Conservation (phyloP, 2,329 filamentous ascomycete species). For the Zalaria sp. region DNA sequence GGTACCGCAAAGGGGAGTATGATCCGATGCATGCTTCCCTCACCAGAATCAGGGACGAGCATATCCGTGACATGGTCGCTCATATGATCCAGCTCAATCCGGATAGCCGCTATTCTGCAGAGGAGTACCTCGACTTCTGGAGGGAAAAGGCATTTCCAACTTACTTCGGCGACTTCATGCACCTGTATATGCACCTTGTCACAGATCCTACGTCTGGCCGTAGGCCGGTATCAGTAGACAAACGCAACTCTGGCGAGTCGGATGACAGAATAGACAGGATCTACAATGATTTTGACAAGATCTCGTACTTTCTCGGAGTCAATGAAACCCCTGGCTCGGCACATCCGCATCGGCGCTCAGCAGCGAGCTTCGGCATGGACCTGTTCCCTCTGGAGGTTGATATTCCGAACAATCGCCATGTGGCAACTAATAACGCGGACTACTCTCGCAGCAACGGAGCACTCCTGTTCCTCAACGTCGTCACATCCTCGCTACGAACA, state of each 20-base stretch:
- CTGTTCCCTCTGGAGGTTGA: constrained; percentile 74
- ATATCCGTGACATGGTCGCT: constrained; percentile 74
- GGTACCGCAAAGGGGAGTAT: constrained; percentile 85
- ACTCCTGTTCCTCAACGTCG: constrained; percentile 76
- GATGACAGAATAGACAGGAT: constrained; percentile 91
- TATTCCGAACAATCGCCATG: constrained; percentile 71
- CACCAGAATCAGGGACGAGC: constrained; percentile 72
- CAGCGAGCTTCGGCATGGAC: constrained; percentile 35
- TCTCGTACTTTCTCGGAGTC: constrained; percentile 73
- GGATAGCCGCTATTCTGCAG: constrained; percentile 79
- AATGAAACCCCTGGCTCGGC: constrained; percentile 14
- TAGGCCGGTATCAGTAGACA: constrained; percentile 51
- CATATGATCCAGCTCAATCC: constrained; percentile 97
- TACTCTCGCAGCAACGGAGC: constrained; percentile 72
- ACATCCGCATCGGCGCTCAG: constrained; percentile 7
- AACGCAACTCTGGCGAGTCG: constrained; percentile 66
- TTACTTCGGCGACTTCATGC: constrained; percentile 95
- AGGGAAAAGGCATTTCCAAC: constrained; percentile 83
- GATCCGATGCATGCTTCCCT: constrained; percentile 71
- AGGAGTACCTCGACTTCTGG: constrained; percentile 89
- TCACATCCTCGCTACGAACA: constrained; percentile 78
- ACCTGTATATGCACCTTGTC: constrained; percentile 94
- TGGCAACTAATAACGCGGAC: constrained; percentile 45
- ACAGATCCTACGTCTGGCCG: constrained; percentile 79
- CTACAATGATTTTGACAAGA: constrained; percentile 93